Evolutionary conservation across 164 flowering plant genomes (phyloP).

Genomic region (Platanus orientalis): DNA sequence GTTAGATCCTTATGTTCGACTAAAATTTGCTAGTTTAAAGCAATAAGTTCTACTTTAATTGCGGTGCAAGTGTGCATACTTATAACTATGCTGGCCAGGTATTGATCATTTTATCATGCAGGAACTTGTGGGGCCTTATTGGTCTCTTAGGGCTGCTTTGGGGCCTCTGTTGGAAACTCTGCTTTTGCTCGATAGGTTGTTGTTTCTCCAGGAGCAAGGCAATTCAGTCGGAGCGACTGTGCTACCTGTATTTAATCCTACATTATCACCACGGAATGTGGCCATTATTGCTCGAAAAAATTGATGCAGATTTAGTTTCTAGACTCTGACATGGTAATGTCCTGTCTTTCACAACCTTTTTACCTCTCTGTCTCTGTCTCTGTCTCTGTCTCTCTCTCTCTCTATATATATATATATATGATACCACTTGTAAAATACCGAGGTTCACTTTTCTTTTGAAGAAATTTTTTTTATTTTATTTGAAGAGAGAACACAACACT

Average conservation of each 20-base stretch:
- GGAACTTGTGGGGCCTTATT: conserved; percentile 78
- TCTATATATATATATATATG: too few relatives aligned
- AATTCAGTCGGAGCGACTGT: conserved; percentile 40
- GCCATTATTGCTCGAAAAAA: conserved; percentile 63
- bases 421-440: too few relatives aligned
- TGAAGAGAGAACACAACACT: too few relatives aligned
- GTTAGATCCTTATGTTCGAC: not conserved
- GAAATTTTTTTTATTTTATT: too few relatives aligned
- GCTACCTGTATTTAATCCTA: conserved; percentile 80
- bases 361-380: too few relatives aligned
- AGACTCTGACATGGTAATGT: too few relatives aligned
- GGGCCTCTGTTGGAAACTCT: conserved; percentile 84
- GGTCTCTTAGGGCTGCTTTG: conserved; percentile 82
- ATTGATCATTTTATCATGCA: conserved; percentile 24
- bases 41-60: not conserved
- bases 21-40: not conserved
- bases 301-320: conserved; percentile 3
- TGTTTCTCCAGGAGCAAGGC: conserved; percentile 79
- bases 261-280: conserved; percentile 76
- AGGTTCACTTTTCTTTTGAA: too few relatives aligned
- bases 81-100: not conserved
- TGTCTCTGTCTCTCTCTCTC: too few relatives aligned
- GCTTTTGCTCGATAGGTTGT: conserved; percentile 76
- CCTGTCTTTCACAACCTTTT: not conserved
- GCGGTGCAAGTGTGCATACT: not conserved